Base-by-base conservation (phyloP, 2,329 filamentous ascomycete genomes). In the Phialophora chinensis region DNA sequence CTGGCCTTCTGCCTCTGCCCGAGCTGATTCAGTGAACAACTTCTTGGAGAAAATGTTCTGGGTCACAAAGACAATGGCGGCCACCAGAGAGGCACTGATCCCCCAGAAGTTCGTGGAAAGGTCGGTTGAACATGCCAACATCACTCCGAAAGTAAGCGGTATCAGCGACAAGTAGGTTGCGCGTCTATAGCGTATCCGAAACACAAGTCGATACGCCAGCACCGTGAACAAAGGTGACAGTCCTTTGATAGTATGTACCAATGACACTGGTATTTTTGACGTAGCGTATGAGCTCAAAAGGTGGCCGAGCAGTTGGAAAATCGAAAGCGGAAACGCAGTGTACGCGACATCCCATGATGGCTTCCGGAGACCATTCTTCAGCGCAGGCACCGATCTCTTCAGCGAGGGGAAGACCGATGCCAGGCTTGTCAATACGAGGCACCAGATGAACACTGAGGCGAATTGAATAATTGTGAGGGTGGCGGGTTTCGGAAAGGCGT, bases 11-110 rank as follows among this genome's bases (percentile, higher is more conserved):
- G 89, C 87, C 79, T 97, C 94, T 1, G 92, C 91, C 66, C 89
- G 89, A 6, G 92, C 90, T 6, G 92, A 92, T 76, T 97, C 93
- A 77, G 97, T 99, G 83, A 99, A 99, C 10, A 99, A 88, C 71
- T 92, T 92, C 80, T 99, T 99, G 23, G 94, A 98, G 72, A 97
- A 96, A 65, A 99, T 99, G 76, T 99, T 99, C 76, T 99, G 95
- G 0, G 93, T 95, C 42, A 99, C 95, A 75, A 99, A 99, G 71
- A 98, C 90, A 63, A 98, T 83, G 7, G 95, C 92, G n/a, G 92
- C 93, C 38, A 92, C 82, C 44, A 99, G 89, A 3, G 95, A 93
- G 74, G 93, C 94, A 11, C 94, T 74, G 20, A 99, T 90, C n/a
- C 95, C 95, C 60, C 95, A 85, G 69, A 97, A 86, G 75, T 99